Evolutionary conservation across 140 eudicot species (phyloP).

Genomic region (Senecio squalidus): DNA sequence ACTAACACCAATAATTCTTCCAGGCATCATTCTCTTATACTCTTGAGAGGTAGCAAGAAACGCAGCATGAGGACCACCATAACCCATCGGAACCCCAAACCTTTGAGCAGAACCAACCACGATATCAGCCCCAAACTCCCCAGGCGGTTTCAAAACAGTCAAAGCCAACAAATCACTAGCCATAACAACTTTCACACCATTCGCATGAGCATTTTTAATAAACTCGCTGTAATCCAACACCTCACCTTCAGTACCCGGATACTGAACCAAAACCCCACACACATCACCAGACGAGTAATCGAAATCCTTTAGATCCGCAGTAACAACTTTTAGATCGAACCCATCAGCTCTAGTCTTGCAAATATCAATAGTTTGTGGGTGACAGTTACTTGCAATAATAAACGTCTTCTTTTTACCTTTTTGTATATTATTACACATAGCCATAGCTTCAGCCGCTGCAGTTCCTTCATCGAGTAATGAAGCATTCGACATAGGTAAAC

Average conservation of each 20-base stretch:
- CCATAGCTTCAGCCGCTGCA: conserved; percentile 99
- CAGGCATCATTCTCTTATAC: conserved; percentile 99
- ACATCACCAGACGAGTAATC: conserved; percentile 90
- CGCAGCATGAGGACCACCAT: conserved; percentile 99
- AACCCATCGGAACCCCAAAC: conserved; percentile 99
- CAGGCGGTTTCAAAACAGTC: conserved; percentile 91
- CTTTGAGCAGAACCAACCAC: conserved; percentile 98
- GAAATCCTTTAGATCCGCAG: conserved; percentile 66
- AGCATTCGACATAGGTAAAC: conserved; percentile 88
- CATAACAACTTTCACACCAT: conserved; percentile 97
- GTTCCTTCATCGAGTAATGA: conserved; percentile 92
- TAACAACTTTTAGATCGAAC: conserved; percentile 72
- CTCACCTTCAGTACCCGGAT: conserved; percentile 98
- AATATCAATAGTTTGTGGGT: conserved; percentile 86
- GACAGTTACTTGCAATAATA: conserved; percentile 77
- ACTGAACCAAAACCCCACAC: conserved; percentile 92
- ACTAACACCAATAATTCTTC: conserved; percentile 93
- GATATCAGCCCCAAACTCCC: conserved; percentile 91
- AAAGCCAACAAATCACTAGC: conserved; percentile 90
- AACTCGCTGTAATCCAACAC: conserved; percentile 81
- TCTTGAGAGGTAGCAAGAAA: conserved; percentile 95
- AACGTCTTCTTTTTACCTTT: conserved; percentile 88
- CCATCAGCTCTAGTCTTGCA: conserved; percentile 93
- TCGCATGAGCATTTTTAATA: conserved; percentile 82
- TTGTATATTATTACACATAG: conserved; percentile 80